Evolutionary conservation across 1,139 yeast genomes (phyloP).

Genomic region (Hansenula sp.): DNA sequence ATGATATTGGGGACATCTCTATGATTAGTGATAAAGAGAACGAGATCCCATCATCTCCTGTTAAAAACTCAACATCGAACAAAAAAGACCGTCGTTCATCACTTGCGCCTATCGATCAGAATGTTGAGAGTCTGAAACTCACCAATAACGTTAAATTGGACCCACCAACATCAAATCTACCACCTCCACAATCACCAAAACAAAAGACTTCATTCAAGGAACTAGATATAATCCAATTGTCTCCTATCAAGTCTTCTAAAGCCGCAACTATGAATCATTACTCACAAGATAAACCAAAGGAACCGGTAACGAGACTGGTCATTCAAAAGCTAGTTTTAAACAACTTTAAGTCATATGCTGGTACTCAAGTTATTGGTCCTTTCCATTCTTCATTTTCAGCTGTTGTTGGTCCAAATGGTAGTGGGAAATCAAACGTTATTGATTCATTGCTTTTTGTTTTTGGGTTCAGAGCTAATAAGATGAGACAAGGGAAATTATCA

Average conservation of each 20-base stretch:
- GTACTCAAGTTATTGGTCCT: slow-evolving; percentile 91
- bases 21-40: slow-evolving; percentile 15
- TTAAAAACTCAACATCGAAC: slow-evolving; percentile 7
- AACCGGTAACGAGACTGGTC: slow-evolving; percentile 55
- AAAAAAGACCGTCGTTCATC: slow-evolving; percentile 14
- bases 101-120: slow-evolving; percentile 17
- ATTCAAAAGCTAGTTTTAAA: slow-evolving; percentile 69
- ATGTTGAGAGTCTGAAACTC: slow-evolving; percentile 9
- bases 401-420: slow-evolving; percentile 98
- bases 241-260: slow-evolving; percentile 32
- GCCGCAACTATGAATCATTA: slow-evolving; percentile 19
- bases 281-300: slow-evolving; percentile 25
- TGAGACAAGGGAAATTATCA: slow-evolving; percentile 92
- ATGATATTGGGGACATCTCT: slow-evolving; percentile 9
- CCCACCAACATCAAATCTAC: slow-evolving; percentile 10
- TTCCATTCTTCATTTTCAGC: slow-evolving; percentile 93
- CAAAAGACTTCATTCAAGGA: slow-evolving; percentile 31
- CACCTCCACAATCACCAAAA: slow-evolving; percentile 31
- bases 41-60: slow-evolving; percentile 7
- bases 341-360: slow-evolving; percentile 95
- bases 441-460: slow-evolving; percentile 94
- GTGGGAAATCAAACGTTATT: slow-evolving; percentile 95
- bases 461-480: slow-evolving; percentile 93
- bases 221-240: slow-evolving; percentile 32
- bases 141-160: slow-evolving; percentile 10